These are phyloP conservation scores for Phytophthora fragariae DNA, from an alignment of 352 stramenopile genomes.

Conservation along the genomic window DNA sequence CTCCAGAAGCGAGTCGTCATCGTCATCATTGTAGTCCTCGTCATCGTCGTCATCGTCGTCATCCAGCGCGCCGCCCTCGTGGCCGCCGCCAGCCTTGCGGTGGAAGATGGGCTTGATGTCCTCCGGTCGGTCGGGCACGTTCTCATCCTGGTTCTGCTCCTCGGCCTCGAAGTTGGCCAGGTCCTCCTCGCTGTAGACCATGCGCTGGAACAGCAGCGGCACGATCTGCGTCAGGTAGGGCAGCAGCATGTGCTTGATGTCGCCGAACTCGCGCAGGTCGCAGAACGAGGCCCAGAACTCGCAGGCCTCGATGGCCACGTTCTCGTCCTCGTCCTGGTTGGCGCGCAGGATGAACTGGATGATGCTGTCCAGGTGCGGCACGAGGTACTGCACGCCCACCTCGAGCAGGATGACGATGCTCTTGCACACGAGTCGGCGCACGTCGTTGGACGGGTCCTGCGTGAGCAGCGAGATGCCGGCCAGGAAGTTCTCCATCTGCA, in stretches of 20 bases:
- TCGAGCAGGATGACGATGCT: conserved; percentile 92
- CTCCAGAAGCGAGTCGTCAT: conserved; percentile 94
- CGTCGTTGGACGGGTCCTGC: conserved; percentile 81
- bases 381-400: conserved; percentile 90
- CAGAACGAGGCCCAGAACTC: conserved; percentile 94
- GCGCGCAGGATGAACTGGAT: conserved; percentile 93
- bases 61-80: conserved; percentile 31
- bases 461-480: conserved; percentile 90
- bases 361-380: conserved; percentile 90
- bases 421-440: conserved; percentile 91
- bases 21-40: conserved; percentile 90
- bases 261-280: conserved; percentile 89
- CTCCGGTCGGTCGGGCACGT: conserved; percentile 91
- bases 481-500: conserved; percentile 92
- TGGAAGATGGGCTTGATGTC: conserved; percentile 93
- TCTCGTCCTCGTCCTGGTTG: conserved; percentile 88
- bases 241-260: conserved; percentile 92
- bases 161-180: conserved; percentile 91
- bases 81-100: conserved; percentile 48
- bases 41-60: conserved; percentile 91
- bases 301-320: conserved; percentile 89
- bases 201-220: conserved; percentile 92
- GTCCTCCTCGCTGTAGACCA: conserved; percentile 97
- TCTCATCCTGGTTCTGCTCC: conserved; percentile 87
- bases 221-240: conserved; percentile 92